phyloP scores from a whole-genome alignment of 1,284 basidiomycete species.

The Ceratobasidium sp. region DNA sequence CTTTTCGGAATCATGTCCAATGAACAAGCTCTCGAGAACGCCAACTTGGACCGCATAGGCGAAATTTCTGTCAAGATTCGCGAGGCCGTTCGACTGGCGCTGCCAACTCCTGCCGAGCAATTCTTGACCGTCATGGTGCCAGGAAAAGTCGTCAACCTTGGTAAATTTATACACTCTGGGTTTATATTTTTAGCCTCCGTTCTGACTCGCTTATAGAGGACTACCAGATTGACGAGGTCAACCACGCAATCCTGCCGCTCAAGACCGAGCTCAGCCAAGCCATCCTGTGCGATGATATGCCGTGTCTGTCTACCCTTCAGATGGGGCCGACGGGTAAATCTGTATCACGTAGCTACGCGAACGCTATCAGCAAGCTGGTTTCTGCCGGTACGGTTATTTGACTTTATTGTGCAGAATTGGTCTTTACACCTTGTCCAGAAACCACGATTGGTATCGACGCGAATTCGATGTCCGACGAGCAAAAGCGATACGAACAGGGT shows the following conservation, averaged over 20 bases:
- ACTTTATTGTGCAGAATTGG: background rate
- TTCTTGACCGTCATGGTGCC: slow-evolving; percentile 16
- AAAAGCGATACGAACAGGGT: background rate
- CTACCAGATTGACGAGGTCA: slow-evolving; percentile 20
- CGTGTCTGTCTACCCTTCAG: slow-evolving; percentile 1
- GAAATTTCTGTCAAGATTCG: background rate
- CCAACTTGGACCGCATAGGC: background rate
- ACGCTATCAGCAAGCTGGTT: slow-evolving; percentile 4
- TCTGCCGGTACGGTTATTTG: background rate
- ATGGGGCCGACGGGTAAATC: slow-evolving; percentile 14
- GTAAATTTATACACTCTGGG: background rate
- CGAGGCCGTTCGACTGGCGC: slow-evolving; percentile 1
- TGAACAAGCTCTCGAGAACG: background rate
- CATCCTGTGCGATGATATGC: slow-evolving; percentile 16
- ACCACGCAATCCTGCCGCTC: background rate
- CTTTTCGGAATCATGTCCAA: background rate
- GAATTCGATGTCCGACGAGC: background rate
- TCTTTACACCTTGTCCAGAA: background rate
- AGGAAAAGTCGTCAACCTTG: slow-evolving; percentile 13
- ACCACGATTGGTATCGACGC: background rate
- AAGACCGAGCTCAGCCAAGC: background rate
- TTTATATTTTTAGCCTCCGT: background rate
- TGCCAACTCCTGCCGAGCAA: slow-evolving; percentile 10
- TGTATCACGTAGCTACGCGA: background rate
- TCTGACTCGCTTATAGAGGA: slow-evolving; percentile 4